Evolutionary conservation across 148 eudicot genomes (phyloP).

Genomic region (Nyssa sinensis): DNA sequence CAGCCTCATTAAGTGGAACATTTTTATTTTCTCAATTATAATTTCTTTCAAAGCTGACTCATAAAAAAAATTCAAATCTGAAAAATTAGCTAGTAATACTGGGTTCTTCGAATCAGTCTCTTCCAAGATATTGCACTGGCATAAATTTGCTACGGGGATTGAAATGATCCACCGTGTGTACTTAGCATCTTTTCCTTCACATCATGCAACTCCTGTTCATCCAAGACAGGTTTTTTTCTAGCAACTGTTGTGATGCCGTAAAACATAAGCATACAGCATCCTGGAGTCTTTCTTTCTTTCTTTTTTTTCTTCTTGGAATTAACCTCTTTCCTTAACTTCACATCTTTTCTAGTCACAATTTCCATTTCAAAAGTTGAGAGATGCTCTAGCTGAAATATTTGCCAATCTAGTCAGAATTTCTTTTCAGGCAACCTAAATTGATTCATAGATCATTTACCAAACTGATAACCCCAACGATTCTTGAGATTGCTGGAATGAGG

Average conservation of each 20-base stretch:
- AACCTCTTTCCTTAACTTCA: not conserved
- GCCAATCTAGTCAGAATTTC: not conserved
- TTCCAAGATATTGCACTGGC: constrained; percentile 1
- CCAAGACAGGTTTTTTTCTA: not conserved
- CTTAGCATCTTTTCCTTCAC: not conserved
- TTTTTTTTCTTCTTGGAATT: no score
- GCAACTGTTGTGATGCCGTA: not conserved
- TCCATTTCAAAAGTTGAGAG: not conserved
- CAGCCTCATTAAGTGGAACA: not conserved
- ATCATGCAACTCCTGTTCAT: constrained; percentile 3
- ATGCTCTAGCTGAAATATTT: not conserved
- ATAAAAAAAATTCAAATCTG: no score
- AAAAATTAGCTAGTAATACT: no score
- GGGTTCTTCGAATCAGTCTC: not conserved
- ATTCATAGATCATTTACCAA: no score
- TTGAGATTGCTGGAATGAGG: no score
- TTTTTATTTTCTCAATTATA: not conserved
- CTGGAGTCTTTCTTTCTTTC: no score
- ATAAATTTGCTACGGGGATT: not conserved
- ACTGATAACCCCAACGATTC: no score
- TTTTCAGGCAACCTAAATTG: no score
- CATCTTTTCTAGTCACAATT: not conserved
- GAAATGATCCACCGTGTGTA: not conserved
- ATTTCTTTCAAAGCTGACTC: not conserved
- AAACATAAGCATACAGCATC: not conserved